phyloP scores from a whole-genome alignment of 495 filamentous ascomycete species.

The Trichoderma virens region DNA sequence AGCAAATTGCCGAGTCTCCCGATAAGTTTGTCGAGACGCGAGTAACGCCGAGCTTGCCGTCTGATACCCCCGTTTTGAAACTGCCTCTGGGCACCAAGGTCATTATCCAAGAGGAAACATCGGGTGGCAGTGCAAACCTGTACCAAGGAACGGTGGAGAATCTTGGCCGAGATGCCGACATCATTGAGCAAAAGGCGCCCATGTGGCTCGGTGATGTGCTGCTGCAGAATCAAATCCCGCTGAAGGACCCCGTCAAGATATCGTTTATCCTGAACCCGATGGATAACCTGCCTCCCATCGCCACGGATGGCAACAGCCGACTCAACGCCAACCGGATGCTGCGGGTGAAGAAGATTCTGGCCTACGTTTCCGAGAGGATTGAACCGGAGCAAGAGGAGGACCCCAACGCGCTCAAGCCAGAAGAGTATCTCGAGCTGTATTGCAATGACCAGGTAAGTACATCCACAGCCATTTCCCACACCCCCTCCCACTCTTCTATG shows the following conservation, averaged over 20 bases:
- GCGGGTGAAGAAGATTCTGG: constrained; percentile 86
- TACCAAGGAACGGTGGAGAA: constrained; percentile 80
- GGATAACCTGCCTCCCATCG: constrained; percentile 67
- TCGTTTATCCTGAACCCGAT: constrained; percentile 85
- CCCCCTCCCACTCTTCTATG: background rate
- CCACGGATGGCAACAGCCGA: constrained; percentile 66
- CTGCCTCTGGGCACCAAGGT: constrained; percentile 74
- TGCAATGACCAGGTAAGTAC: constrained; percentile 78
- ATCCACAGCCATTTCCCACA: constrained; percentile 4
- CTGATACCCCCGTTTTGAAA: constrained; percentile 78
- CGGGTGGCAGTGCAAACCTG: constrained; percentile 84
- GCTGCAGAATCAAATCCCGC: constrained; percentile 71
- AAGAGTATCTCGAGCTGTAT: constrained; percentile 89
- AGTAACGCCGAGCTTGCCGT: constrained; percentile 69
- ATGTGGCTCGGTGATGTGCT: constrained; percentile 91
- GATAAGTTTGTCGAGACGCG: constrained; percentile 49
- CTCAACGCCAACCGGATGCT: constrained; percentile 97
- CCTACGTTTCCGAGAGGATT: constrained; percentile 86
- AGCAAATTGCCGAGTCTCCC: constrained; percentile 51
- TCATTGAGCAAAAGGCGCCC: constrained; percentile 76
- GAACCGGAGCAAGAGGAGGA: constrained; percentile 54
- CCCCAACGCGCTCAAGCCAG: constrained; percentile 60
- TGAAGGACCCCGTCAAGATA: constrained; percentile 90
- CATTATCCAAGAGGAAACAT: constrained; percentile 91
- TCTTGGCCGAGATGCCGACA: constrained; percentile 68